Conservation (phyloP, 2,329 filamentous ascomycete genomes). For the Aspergillus versicolor region DNA sequence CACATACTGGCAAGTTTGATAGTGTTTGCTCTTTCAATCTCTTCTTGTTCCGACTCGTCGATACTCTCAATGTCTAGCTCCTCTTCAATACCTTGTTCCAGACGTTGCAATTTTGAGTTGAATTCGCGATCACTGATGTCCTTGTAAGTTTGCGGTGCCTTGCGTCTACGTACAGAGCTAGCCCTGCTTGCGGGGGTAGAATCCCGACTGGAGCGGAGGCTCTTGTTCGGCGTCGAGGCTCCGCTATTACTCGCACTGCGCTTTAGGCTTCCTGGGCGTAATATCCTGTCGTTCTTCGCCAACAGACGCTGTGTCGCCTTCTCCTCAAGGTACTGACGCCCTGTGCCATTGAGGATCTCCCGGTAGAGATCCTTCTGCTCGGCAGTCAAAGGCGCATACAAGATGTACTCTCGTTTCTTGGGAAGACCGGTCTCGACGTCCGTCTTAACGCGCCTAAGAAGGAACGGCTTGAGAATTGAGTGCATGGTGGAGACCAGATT, state of each 20-base stretch:
- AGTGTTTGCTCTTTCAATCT: conserved; percentile 64
- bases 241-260: conserved; percentile 53
- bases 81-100: conserved; percentile 57
- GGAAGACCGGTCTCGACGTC: conserved; percentile 91
- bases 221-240: conserved; percentile 62
- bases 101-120: conserved; percentile 62
- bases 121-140: conserved; percentile 82
- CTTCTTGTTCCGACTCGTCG: conserved; percentile 55
- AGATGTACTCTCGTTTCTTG: conserved; percentile 92
- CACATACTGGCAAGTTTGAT: conserved; percentile 72
- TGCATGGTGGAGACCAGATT: conserved; percentile 86
- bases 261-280: conserved; percentile 53
- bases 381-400: conserved; percentile 87
- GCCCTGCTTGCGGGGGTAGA: conserved; percentile 66
- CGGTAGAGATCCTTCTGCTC: conserved; percentile 92
- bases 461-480: conserved; percentile 84
- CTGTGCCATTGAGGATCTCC: conserved; percentile 77
- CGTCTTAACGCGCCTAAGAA: conserved; percentile 84
- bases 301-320: conserved; percentile 52
- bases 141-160: conserved; percentile 57
- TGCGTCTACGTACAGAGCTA: conserved; percentile 53
- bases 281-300: conserved; percentile 33
- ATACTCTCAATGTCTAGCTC: conserved; percentile 49
- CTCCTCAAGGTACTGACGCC: conserved; percentile 48
- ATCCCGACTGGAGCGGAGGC: conserved; percentile 68